phyloP scores from a whole-genome alignment of 352 stramenopile genomes.

The Pythium insidiosum region DNA sequence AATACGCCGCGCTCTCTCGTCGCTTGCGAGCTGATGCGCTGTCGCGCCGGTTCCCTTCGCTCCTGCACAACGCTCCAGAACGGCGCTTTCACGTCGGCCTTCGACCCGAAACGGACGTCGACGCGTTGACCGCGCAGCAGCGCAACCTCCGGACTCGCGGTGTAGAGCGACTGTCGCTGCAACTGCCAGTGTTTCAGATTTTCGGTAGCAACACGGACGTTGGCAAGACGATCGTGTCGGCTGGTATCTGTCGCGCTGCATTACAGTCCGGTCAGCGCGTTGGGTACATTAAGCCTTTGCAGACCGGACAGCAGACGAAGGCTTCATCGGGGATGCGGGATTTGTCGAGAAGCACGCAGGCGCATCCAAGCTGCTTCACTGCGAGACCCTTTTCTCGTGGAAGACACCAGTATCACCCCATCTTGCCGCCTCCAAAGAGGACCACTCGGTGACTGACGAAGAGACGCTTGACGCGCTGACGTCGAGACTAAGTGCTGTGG shows the following conservation, averaged over 20 bases:
- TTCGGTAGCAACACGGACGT: slow-evolving; percentile 98
- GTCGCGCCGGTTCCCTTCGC: neutral
- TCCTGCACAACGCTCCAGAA: neutral
- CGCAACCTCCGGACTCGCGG: slow-evolving; percentile 43
- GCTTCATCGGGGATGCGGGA: slow-evolving; percentile 72
- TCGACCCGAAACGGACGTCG: slow-evolving; percentile 18
- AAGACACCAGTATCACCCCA: slow-evolving; percentile 93
- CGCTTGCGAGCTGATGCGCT: too few relatives aligned
- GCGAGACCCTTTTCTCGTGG: slow-evolving; percentile 91
- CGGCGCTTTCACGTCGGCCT: slow-evolving; percentile 43
- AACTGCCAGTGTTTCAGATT: slow-evolving; percentile 82
- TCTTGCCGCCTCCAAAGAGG: slow-evolving; percentile 85
- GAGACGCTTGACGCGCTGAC: slow-evolving; percentile 74
- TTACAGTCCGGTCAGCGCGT: slow-evolving; percentile 27
- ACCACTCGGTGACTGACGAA: slow-evolving; percentile 81
- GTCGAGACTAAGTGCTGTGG: slow-evolving; percentile 22
- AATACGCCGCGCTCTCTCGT: too few relatives aligned
- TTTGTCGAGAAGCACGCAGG: slow-evolving; percentile 63
- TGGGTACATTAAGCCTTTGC: slow-evolving; percentile 95
- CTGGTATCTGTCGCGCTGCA: slow-evolving; percentile 84
- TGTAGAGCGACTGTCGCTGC: slow-evolving; percentile 36
- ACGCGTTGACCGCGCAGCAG: slow-evolving; percentile 35
- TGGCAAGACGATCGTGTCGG: slow-evolving; percentile 95
- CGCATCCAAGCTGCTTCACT: slow-evolving; percentile 23
- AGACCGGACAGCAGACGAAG: slow-evolving; percentile 85